Percentiles rank a stretch among this genome's conserved stretches.
Conservation (phyloP, 805 yeast genomes). For the Clavispora carvajalis region DNA sequence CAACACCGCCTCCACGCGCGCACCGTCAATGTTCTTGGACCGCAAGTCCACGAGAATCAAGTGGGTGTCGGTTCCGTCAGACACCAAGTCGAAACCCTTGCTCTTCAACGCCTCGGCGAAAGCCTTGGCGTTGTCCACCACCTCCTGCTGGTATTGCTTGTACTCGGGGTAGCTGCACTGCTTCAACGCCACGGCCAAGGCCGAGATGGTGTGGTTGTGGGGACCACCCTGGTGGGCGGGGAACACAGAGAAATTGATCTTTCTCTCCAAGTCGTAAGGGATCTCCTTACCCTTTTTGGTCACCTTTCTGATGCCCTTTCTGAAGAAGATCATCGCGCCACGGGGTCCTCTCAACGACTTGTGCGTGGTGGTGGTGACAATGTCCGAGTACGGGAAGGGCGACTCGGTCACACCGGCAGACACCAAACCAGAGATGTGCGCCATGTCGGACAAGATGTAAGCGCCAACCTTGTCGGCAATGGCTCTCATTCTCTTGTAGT, state of each 20-base stretch:
- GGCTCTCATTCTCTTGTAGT: conserved; percentile 82
- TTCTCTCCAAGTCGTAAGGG: conserved; percentile 80
- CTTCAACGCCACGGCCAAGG: conserved; percentile 89
- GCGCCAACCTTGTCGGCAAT: conserved; percentile 94
- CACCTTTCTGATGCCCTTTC: conserved; percentile 85
- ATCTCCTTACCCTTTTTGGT: conserved; percentile 84
- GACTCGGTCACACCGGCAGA: conserved; percentile 93
- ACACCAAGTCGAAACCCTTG: conserved; percentile 73
- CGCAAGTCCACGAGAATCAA: conserved; percentile 80
- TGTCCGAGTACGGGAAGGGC: conserved; percentile 90
- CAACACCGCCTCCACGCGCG: conserved; percentile 85
- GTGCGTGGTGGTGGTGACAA: conserved; percentile 97
- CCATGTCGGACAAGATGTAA: conserved; percentile 90
- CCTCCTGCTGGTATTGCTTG: conserved; percentile 77
- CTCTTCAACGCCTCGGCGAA: conserved; percentile 64
- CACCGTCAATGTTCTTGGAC: conserved; percentile 84
- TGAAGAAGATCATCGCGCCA: conserved; percentile 96
- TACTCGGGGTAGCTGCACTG: conserved; percentile 89
- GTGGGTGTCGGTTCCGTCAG: conserved; percentile 94
- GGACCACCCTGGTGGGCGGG: conserved; percentile 99
- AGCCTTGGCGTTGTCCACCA: conserved; percentile 72
- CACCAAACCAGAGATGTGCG: conserved; percentile 93
- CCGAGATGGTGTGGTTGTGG: conserved; percentile 96
- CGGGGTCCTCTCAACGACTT: conserved; percentile 98
- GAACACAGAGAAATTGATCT: conserved; percentile 94